Conservation (phyloP, 129 eudicot genomes). For the Lonicera japonica region DNA sequence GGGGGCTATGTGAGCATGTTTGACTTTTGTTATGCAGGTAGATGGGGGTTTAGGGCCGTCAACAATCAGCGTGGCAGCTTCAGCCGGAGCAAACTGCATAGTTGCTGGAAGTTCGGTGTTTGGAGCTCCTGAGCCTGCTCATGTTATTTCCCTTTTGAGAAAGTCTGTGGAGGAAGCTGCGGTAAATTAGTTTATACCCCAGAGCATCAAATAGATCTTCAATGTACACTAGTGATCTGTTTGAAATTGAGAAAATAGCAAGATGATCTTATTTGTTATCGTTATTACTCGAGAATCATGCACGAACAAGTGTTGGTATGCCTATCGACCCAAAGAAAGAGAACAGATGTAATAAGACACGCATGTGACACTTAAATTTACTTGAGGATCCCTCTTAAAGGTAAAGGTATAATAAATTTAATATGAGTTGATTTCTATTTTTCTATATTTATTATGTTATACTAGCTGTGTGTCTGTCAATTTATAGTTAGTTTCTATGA, state of each 20-base stretch:
- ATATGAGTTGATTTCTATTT: no score
- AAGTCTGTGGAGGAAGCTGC: constrained; percentile 53
- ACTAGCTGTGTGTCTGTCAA: no score
- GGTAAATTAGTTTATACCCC: constrained; percentile 9
- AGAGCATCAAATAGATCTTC: background rate
- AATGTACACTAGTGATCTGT: background rate
- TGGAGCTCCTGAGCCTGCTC: constrained; percentile 85
- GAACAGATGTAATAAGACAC: no score
- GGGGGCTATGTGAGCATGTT: background rate
- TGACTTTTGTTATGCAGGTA: constrained; percentile 41
- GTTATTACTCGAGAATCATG: background rate
- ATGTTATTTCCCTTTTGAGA: constrained; percentile 66
- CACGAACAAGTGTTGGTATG: no score
- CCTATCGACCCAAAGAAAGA: no score
- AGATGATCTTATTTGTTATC: background rate
- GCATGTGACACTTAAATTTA: no score
- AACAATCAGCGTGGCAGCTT: constrained; percentile 73
- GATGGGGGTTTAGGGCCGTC: constrained; percentile 99
- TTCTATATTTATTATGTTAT: no score
- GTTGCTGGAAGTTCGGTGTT: constrained; percentile 98
- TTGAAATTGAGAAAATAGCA: background rate
- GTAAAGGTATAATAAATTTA: no score
- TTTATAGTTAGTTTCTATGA: no score
- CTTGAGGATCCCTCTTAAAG: no score
- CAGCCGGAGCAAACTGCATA: constrained; percentile 96